A percentile compares a stretch with the other conserved stretches of the same genome.
Conservation (phyloP, 345 rosid species). For the Populus alba region DNA sequence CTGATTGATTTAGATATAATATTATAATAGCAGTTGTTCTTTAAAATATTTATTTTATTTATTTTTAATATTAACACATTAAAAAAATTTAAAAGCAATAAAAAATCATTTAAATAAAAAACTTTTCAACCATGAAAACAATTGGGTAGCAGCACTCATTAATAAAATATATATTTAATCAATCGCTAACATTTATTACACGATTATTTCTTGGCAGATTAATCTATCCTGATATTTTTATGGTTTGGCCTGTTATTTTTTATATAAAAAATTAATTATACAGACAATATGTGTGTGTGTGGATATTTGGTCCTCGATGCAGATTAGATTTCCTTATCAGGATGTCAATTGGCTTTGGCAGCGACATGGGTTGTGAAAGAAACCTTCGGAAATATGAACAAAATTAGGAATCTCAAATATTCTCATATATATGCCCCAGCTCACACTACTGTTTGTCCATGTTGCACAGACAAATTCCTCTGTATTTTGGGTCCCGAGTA, state of each 20-base stretch:
- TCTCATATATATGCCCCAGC: background rate
- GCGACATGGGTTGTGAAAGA: background rate
- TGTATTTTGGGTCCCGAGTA: background rate
- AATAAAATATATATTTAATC: background rate
- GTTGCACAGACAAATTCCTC: background rate
- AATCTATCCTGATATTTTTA: background rate
- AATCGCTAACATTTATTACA: background rate
- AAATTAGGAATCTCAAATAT: background rate
- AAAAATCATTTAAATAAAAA: no score
- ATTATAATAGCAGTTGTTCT: accelerated
- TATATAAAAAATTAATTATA: background rate
- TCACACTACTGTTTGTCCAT: background rate
- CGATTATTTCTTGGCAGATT: background rate
- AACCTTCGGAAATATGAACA: background rate
- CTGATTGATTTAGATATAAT: no score
- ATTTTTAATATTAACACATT: no score
- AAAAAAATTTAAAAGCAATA: accelerated
- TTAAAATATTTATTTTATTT: no score
- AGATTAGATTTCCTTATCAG: background rate
- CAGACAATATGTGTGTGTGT: background rate
- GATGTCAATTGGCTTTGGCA: background rate
- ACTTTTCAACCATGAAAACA: no score
- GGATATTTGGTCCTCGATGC: background rate
- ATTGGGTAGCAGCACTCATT: background rate
- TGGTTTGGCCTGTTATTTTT: background rate